These are phyloP conservation scores for Phylloporus sp. DNA, from an alignment of 768 basidiomycete species.

Conservation along the genomic window DNA sequence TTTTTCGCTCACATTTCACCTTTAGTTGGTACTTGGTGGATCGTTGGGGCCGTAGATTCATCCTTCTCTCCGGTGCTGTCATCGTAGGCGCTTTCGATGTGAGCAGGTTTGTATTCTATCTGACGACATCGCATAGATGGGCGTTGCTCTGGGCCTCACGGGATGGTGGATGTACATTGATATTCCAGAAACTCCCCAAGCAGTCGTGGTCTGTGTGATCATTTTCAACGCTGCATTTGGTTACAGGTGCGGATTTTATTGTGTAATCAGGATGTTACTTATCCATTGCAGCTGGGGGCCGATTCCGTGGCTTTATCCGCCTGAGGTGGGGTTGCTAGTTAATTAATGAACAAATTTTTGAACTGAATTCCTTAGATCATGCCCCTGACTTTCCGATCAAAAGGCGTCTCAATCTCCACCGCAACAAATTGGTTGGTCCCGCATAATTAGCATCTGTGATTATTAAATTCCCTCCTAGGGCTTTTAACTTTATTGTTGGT, in stretches of 20 bases:
- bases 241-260: slow-evolving; percentile 50
- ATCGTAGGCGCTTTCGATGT: slow-evolving; percentile 45
- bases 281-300: slow-evolving; percentile 64
- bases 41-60: slow-evolving; percentile 82
- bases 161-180: slow-evolving; percentile 96
- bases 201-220: slow-evolving; percentile 86
- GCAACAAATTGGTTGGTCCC: slow-evolving; percentile 64
- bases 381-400: slow-evolving; percentile 84
- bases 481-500: slow-evolving; percentile 89
- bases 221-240: slow-evolving; percentile 94
- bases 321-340: slow-evolving; percentile 51
- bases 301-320: slow-evolving; percentile 83
- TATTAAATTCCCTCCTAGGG: slow-evolving; percentile 34
- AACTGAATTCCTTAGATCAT: slow-evolving; percentile 59
- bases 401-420: slow-evolving; percentile 93
- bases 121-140: slow-evolving; percentile 56
- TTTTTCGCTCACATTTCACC: slow-evolving; percentile 8
- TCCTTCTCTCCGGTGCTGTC: slow-evolving; percentile 82
- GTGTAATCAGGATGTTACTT: not conserved
- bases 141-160: slow-evolving; percentile 67
- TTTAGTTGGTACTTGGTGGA: slow-evolving; percentile 91
- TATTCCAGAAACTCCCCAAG: slow-evolving; percentile 76
- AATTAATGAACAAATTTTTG: not conserved
- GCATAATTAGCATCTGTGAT: not conserved
- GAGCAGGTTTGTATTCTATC: slow-evolving; percentile 1